Evolutionary conservation across 371 early-diverging fungal genomes (phyloP), one percentile per base, ranked within the genome.

Genomic region (Syncephalis fuscata): DNA sequence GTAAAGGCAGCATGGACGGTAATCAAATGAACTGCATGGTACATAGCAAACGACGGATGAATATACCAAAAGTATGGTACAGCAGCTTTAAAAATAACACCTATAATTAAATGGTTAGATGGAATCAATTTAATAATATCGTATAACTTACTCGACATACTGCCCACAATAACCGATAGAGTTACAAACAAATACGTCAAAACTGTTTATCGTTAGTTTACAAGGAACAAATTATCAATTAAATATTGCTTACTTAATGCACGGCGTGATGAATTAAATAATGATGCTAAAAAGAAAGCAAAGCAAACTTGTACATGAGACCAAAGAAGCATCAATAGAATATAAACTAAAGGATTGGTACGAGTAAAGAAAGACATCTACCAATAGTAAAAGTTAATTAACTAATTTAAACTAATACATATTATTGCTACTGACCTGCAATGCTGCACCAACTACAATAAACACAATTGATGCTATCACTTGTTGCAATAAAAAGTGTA

Each of bases 11-110:
- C 32, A 32, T 32, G 32, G 7, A 32, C 32, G 32, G 32, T 32
- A 32, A 32, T 32, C 32, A 32, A 32, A 7, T 52, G 50, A 38
- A 82, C 56, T 3, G 67, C 68, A 8, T 66, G 57, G 61, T 77
- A 82, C 59, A 82, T 80, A 15, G 80, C 82, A 59, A 82, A 81
- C 1, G 78, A 74, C 2, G 82, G 80, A 80, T 81, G 82, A 48
- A 77, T 48, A 61, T 67, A 74, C 57, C 68, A 74, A 1, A 59
- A 67, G 14, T 58, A 26, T 22, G 75, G 55, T 27, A 54, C 56
- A 1, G 47, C 32, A 42, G 53, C 45, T n/a, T 50, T 48, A 37
- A 41, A 41, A 15, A 41, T 41, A 32, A 32, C 32, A 11, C 32
- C 32, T 32, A 32, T 32, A 32, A 4, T 7, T 32, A 4, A 32